Evolutionary conservation across 345 rosid species (phyloP).

Genomic region (Eucalyptus tenuipes): DNA sequence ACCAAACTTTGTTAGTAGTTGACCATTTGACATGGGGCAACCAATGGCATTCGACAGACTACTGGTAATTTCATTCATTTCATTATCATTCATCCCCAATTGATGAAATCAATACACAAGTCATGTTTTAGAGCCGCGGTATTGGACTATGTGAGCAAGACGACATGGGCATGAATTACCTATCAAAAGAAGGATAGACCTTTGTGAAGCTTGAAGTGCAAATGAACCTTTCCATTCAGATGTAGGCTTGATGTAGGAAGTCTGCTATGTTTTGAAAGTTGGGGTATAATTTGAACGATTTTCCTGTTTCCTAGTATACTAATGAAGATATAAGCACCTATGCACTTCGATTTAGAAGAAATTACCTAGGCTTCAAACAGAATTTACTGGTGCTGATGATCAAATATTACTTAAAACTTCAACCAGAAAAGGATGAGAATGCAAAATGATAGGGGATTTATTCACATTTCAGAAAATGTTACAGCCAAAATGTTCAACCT

Average conservation of each 20-base stretch:
- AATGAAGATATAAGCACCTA: not conserved
- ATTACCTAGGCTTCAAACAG: not conserved
- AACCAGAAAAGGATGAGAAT: not conserved
- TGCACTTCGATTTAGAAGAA: not conserved
- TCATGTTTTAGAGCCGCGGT: not conserved
- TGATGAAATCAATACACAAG: not conserved
- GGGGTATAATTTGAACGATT: not conserved
- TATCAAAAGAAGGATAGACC: not conserved
- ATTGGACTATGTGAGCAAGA: not conserved
- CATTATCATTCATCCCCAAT: not conserved
- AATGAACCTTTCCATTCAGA: not conserved
- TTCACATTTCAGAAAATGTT: not conserved
- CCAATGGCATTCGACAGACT: not conserved
- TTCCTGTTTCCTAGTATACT: not conserved
- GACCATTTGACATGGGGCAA: not conserved
- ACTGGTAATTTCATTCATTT: not conserved
- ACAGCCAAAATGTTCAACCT: not conserved
- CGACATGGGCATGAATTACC: not conserved
- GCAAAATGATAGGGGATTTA: not conserved
- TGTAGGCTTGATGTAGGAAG: not conserved
- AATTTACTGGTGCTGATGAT: not conserved
- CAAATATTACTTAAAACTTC: not conserved
- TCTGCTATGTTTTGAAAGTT: not conserved
- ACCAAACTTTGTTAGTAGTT: not conserved
- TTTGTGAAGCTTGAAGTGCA: not conserved